phyloP scores from a whole-genome alignment of 345 rosid genomes.

The Dimocarpus longan region DNA sequence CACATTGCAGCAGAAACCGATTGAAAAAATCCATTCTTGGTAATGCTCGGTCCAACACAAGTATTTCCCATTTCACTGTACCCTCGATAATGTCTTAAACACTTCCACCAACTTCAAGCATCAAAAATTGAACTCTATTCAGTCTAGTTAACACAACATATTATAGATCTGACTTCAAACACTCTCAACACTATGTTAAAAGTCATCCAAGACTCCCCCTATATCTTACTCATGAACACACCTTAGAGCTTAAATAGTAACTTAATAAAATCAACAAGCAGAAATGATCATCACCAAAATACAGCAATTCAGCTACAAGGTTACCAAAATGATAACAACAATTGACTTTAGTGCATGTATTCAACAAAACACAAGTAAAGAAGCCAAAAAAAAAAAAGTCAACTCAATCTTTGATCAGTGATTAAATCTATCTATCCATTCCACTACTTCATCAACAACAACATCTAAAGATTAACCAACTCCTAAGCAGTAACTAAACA shows the following conservation, averaged over 20 bases:
- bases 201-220: conserved; percentile 21
- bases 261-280: background rate
- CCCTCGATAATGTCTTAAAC: conserved; percentile 24
- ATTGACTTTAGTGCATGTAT: background rate
- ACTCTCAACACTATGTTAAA: conserved; percentile 14
- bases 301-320: background rate
- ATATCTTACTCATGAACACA: conserved; percentile 6
- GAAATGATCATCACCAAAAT: conserved; percentile 8
- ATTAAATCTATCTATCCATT: conserved; percentile 9
- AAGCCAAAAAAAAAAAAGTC: conserved; percentile 17
- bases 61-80: conserved; percentile 68
- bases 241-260: conserved; percentile 3
- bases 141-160: conserved; percentile 10
- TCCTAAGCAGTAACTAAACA: background rate
- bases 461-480: background rate
- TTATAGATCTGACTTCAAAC: conserved; percentile 31
- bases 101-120: conserved; percentile 27
- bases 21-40: conserved; percentile 73
- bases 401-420: conserved; percentile 16
- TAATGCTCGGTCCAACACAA: conserved; percentile 76
- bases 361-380: conserved; percentile 13
- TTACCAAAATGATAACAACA: background rate
- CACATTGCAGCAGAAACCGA: conserved; percentile 79
- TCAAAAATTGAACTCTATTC: conserved; percentile 44
- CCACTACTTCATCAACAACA: background rate